Evolutionary conservation across 345 rosid species (phyloP), one percentile per base, ranked within the genome.

Genomic region (Acer negundo): DNA sequence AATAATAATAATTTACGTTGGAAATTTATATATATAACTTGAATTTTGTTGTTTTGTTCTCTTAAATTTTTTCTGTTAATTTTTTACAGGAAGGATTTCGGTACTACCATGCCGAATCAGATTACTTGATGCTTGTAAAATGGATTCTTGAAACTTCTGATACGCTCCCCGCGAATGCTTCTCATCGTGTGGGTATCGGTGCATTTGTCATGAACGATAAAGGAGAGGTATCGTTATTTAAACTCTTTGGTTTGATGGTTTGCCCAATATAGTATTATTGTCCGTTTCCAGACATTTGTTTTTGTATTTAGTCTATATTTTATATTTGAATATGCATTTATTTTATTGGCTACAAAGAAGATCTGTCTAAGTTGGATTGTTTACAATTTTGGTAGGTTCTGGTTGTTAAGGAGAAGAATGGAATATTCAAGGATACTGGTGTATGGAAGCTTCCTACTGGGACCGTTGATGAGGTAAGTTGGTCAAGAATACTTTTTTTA

Each of bases 381-480:
- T 62, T 8, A 16, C 6, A 28, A 1, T 22, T 47, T 8, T 53
- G 38, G n/a, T 70, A 93, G 97, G 85, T 95, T 61, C 94, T 95
- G 15, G 98, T 95, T 42, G 98, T 95, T 65, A 90, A 90, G 79
- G 98, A 95, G 76, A 87, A 74, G 6, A 69, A 38, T 46, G 98
- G 98, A 15, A 68, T 28, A 20, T 93, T 93, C 81, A 79, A 61
- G 82, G 90, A 82, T 26, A 86, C 55, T 16, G 89, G 85, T 28
- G 80, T 90, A 1, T 95, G 98, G 97, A 95, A 95, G 78, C 80
- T 91, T 44, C 98, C 97, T 8, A 93, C 97, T 0, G 98, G 98
- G n/a, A 90, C 81, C 31, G 88, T 86, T 62, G 61, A 91, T 28
- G 90, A 88, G 91, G 98, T 95, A 53, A 83, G 81, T 65, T 31